phyloP scores from a whole-genome alignment of 768 basidiomycete species.

The Auricularia auricula-judae region DNA sequence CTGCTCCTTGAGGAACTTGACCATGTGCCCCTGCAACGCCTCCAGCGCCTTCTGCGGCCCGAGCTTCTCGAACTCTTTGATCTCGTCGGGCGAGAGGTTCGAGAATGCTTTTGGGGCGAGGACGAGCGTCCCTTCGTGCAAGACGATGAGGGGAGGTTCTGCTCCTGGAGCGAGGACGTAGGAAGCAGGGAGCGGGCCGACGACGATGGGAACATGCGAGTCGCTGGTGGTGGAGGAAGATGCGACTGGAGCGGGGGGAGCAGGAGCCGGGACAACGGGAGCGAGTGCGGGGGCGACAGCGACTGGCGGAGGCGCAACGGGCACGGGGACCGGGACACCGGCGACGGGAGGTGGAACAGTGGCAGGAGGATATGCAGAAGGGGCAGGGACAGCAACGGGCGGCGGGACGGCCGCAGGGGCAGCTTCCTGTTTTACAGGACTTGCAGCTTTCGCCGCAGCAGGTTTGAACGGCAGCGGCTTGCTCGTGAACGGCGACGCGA shows the following conservation, averaged over 20 bases:
- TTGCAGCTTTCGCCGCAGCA: constrained; percentile 11
- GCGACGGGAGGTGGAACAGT: no score
- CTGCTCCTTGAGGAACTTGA: constrained; percentile 71
- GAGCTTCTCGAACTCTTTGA: constrained; percentile 66
- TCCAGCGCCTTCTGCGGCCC: constrained; percentile 74
- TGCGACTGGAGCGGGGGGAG: constrained; percentile 4
- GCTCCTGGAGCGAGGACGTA: constrained; percentile 16
- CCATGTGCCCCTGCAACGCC: constrained; percentile 76
- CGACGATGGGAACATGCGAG: constrained; percentile 51
- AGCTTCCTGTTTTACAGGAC: not conserved
- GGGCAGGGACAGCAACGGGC: not conserved
- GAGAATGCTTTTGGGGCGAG: constrained; percentile 81
- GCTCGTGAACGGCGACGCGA: constrained; percentile 29
- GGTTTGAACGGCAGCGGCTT: constrained; percentile 6
- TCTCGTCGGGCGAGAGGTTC: constrained; percentile 58
- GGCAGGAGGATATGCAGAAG: constrained; percentile 4
- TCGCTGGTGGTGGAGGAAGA: not conserved
- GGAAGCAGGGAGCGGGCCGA: constrained; percentile 43
- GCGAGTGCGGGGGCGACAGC: not conserved
- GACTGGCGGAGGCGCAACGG: not conserved
- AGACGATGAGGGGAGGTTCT: constrained; percentile 51
- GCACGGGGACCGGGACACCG: no score
- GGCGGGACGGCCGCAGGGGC: not conserved
- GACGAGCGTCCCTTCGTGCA: constrained; percentile 75
- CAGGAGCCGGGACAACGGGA: constrained; percentile 4